Percentiles rank a stretch among this genome's conserved stretches.
phyloP scores from a whole-genome alignment of 1,284 basidiomycete species.

The Ustilago nuda region DNA sequence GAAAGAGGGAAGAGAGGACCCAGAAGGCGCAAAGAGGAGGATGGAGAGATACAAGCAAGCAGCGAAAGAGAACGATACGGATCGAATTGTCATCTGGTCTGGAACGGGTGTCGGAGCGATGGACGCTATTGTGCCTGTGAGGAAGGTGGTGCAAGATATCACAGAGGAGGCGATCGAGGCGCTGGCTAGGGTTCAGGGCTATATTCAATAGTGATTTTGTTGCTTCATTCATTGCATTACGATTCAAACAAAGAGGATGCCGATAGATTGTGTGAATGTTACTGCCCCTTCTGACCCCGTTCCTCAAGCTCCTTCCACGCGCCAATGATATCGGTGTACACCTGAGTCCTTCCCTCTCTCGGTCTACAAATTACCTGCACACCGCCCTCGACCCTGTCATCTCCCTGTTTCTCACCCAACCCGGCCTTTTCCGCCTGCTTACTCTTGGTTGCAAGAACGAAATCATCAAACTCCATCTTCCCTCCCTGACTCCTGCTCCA shows the following conservation, averaged over 20 bases:
- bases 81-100: conserved; percentile 64
- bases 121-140: conserved; percentile 48
- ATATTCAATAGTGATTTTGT: conserved; percentile 20
- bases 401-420: background rate
- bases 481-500: conserved; percentile 36
- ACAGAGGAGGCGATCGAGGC: conserved; percentile 44
- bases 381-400: conserved; percentile 27
- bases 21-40: conserved; percentile 35
- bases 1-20: conserved; percentile 19
- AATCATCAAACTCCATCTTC: conserved; percentile 44
- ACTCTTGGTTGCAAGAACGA: conserved; percentile 43
- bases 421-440: conserved; percentile 18
- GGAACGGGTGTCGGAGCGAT: conserved; percentile 64
- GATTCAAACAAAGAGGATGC: background rate
- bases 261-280: background rate
- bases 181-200: conserved; percentile 22
- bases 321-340: conserved; percentile 33
- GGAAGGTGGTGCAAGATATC: conserved; percentile 49
- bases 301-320: conserved; percentile 50
- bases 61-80: conserved; percentile 46
- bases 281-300: conserved; percentile 20
- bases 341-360: conserved; percentile 20
- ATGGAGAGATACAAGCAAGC: conserved; percentile 61
- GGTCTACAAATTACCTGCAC: conserved; percentile 43
- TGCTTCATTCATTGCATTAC: background rate